phyloP scores from a whole-genome alignment of 306 rosid species.

The Calophaca sinica region DNA sequence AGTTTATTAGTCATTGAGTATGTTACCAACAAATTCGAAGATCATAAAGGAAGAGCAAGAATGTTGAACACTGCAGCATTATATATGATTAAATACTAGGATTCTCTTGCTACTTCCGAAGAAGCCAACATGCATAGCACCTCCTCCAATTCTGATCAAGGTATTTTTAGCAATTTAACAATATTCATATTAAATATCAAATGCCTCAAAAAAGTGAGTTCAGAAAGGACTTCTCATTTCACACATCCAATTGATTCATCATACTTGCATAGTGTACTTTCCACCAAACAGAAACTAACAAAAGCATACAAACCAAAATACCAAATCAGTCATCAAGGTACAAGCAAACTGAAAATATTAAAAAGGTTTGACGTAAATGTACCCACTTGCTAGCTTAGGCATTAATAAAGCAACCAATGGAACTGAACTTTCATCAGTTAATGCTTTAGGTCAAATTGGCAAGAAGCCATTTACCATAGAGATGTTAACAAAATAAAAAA shows the following conservation, averaged over 20 bases:
- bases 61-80: too few relatives aligned
- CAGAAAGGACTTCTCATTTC: conserved; percentile 58
- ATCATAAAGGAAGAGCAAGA: too few relatives aligned
- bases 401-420: conserved; percentile 46
- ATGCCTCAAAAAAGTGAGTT: conserved; percentile 73
- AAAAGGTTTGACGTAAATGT: conserved; percentile 37
- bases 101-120: too few relatives aligned
- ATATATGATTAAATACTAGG: too few relatives aligned
- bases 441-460: conserved; percentile 38
- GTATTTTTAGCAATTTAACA: too few relatives aligned
- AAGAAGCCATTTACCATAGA: conserved; percentile 35
- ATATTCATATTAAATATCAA: too few relatives aligned
- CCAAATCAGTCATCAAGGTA: not conserved
- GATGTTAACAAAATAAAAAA: conserved; percentile 18
- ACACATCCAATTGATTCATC: conserved; percentile 80
- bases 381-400: conserved; percentile 58
- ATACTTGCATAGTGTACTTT: conserved; percentile 45
- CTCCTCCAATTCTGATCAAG: too few relatives aligned
- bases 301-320: not conserved
- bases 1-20: too few relatives aligned
- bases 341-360: too few relatives aligned
- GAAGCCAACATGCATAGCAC: too few relatives aligned
- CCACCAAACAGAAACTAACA: not conserved
- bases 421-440: conserved; percentile 47
- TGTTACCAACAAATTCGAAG: too few relatives aligned